phyloP scores from a whole-genome alignment of 1,284 basidiomycete species.

The Tilletia setariae region DNA sequence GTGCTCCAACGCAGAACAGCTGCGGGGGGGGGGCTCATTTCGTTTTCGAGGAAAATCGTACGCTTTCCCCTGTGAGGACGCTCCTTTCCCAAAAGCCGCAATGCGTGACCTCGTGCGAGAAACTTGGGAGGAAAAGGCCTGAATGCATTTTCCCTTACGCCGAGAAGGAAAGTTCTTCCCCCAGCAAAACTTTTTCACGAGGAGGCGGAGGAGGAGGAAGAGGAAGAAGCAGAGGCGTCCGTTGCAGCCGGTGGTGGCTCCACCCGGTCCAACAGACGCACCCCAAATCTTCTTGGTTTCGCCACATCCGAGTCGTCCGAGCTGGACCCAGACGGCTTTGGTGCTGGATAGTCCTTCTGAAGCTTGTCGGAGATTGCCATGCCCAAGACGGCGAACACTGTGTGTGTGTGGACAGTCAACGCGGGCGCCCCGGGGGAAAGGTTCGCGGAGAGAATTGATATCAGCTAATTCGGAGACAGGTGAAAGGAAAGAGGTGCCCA shows the following conservation, averaged over 20 bases:
- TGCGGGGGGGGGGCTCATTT: no score
- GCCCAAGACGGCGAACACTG: not conserved
- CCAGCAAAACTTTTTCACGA: no score
- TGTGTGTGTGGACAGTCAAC: not conserved
- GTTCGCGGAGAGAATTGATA: not conserved
- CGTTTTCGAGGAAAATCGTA: no score
- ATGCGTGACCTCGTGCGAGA: no score
- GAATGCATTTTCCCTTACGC: no score
- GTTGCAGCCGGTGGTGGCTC: not conserved
- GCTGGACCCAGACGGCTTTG: not conserved
- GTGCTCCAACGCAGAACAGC: no score
- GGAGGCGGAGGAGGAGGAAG: no score
- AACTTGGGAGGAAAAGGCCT: no score
- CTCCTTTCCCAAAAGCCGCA: no score
- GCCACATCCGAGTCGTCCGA: not conserved
- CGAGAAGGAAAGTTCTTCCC: no score
- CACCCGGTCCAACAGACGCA: not conserved
- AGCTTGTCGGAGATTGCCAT: not conserved
- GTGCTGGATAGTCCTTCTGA: not conserved
- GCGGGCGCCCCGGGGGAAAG: not conserved
- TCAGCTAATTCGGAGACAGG: not conserved
- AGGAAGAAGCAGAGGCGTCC: no score
- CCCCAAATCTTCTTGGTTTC: not conserved
- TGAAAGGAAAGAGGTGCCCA: not conserved
- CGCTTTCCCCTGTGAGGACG: no score